Evolutionary conservation across 371 early-diverging fungal species (phyloP).

Genomic region (Funneliformis caledonium): DNA sequence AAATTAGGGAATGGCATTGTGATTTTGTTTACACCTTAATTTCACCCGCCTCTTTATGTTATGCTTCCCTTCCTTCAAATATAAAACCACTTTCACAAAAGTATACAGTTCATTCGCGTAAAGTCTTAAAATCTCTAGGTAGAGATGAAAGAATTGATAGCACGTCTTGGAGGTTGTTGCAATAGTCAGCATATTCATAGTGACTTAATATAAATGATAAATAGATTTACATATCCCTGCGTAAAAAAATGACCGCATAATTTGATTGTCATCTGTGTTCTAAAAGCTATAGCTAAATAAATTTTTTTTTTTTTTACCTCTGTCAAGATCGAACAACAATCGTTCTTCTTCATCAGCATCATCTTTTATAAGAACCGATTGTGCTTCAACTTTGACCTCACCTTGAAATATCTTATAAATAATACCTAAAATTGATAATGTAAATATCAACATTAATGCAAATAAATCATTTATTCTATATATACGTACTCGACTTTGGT

Average conservation of each 20-base stretch:
- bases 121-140: too few species aligned
- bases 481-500: conserved; percentile 64
- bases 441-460: neutral
- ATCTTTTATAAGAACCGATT: conserved; percentile 56
- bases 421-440: conserved; percentile 53
- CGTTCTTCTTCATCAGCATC: conserved; percentile 46
- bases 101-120: too few species aligned
- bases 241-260: neutral
- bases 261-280: neutral
- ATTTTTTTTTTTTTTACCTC: conserved; percentile 45
- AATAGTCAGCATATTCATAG: too few species aligned
- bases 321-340: conserved; percentile 51
- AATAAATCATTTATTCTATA: neutral
- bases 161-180: too few species aligned
- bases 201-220: too few species aligned
- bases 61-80: too few species aligned
- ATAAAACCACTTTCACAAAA: too few species aligned
- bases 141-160: too few species aligned
- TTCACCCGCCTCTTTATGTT: too few species aligned
- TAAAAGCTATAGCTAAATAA: too few species aligned
- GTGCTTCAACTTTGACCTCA: conserved; percentile 73
- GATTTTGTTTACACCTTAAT: too few species aligned
- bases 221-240: neutral
- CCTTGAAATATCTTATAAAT: conserved; percentile 89
- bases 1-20: too few species aligned